Percentiles rank a stretch among this genome's conserved stretches.
Evolutionary conservation across 2,329 filamentous ascomycete species (phyloP).

Genomic region (Verticillium nubilum): DNA sequence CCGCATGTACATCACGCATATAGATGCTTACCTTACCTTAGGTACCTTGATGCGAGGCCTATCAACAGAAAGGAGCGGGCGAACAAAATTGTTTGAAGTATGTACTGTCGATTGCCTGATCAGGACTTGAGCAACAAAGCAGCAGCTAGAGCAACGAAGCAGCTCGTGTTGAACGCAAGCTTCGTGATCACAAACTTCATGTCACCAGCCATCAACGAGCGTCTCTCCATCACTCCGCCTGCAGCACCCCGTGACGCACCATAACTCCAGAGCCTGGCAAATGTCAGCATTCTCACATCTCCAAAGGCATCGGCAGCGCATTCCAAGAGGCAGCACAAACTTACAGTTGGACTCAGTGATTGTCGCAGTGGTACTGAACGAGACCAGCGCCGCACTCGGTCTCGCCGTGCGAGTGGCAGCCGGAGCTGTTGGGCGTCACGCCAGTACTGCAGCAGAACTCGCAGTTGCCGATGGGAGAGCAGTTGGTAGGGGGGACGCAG

Average conservation of each 20-base stretch:
- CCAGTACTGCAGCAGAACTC: slow-evolving; percentile 5
- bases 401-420: slow-evolving; percentile 7
- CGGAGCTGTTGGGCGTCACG: slow-evolving; percentile 2
- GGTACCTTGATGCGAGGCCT: too few relatives aligned
- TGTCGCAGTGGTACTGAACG: slow-evolving; percentile 6
- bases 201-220: not conserved
- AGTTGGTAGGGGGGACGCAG: slow-evolving; percentile 3
- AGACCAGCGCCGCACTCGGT: not conserved
- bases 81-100: not conserved
- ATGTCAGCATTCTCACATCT: not conserved
- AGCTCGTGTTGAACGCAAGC: not conserved
- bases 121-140: not conserved
- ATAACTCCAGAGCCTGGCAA: not conserved
- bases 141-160: not conserved
- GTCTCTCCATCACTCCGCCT: not conserved
- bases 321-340: not conserved
- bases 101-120: not conserved
- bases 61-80: not conserved
- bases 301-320: too few relatives aligned
- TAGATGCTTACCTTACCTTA: too few relatives aligned
- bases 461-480: slow-evolving; percentile 5
- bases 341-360: not conserved
- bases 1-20: not conserved
- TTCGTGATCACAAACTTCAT: not conserved
- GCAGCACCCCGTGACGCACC: not conserved